Evolutionary conservation across 371 early-diverging fungal species (phyloP).

Genomic region (Circinella umbellata): DNA sequence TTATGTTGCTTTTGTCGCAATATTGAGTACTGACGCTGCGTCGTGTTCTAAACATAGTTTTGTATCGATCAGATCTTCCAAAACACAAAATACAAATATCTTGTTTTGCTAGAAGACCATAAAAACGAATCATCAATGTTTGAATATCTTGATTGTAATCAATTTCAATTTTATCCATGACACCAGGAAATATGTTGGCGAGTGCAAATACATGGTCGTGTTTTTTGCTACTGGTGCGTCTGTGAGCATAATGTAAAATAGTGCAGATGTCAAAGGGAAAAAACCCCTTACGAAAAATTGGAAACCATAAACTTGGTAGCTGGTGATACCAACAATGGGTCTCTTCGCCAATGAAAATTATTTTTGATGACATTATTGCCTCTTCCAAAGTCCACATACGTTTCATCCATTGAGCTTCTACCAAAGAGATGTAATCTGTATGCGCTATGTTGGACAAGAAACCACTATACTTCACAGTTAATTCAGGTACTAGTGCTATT

Average conservation of each 20-base stretch:
- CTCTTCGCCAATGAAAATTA: not conserved
- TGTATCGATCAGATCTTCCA: too few species aligned
- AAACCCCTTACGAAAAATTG: too few species aligned
- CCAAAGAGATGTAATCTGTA: too few species aligned
- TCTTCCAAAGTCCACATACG: not conserved
- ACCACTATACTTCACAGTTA: too few species aligned
- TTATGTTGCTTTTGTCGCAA: too few species aligned
- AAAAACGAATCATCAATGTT: not conserved
- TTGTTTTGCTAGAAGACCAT: not conserved
- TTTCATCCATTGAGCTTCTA: not conserved
- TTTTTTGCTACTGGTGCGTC: not conserved
- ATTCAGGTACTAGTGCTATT: not conserved
- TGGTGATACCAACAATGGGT: not conserved
- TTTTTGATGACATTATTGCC: not conserved
- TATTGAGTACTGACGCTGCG: too few species aligned
- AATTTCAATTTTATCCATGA: not conserved
- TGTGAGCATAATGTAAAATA: not conserved
- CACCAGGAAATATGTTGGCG: not conserved
- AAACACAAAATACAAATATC: not conserved
- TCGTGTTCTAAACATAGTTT: too few species aligned
- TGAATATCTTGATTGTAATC: not conserved
- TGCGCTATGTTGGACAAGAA: not conserved
- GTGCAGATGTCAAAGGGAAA: too few species aligned
- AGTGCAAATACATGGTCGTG: not conserved
- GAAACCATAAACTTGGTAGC: too few species aligned